Conservation (phyloP, 2,329 filamentous ascomycete species). For the Colletotrichum spaethianum region DNA sequence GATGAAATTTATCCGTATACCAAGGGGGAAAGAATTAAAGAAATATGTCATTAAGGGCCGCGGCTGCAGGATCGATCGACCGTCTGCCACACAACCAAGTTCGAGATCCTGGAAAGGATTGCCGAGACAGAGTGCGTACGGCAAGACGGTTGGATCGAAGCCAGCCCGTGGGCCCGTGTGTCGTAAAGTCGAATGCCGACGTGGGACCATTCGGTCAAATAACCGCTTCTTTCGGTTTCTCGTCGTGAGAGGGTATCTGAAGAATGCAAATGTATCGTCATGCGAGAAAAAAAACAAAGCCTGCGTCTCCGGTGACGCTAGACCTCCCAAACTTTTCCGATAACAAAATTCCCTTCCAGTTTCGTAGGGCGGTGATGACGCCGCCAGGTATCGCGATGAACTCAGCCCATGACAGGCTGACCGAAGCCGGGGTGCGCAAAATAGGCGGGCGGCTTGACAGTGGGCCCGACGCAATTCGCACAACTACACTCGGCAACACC, state of each 20-base stretch:
- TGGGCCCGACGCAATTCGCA: constrained; percentile 58
- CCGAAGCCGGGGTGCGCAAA: constrained; percentile 65
- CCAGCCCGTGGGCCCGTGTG: constrained; percentile 24
- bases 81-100: not conserved
- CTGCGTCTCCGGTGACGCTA: constrained; percentile 38
- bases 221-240: constrained; percentile 43
- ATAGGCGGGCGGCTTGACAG: constrained; percentile 62
- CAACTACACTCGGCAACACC: constrained; percentile 66
- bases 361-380: constrained; percentile 3
- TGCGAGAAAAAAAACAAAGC: constrained; percentile 41
- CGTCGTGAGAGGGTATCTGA: constrained; percentile 44
- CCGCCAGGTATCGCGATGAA: not conserved
- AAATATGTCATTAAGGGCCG: constrained; percentile 44
- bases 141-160: not conserved
- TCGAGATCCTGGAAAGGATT: not conserved
- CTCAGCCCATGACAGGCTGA: constrained; percentile 69
- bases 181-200: constrained; percentile 39
- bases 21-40: constrained; percentile 43
- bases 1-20: constrained; percentile 44
- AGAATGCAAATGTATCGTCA: constrained; percentile 44
- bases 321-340: constrained; percentile 41
- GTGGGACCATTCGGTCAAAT: constrained; percentile 37
- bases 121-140: not conserved
- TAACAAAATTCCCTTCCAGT: constrained; percentile 36
- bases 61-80: not conserved